Base-by-base conservation (phyloP, 2,329 filamentous ascomycete species). In the Volutella citrinella region DNA sequence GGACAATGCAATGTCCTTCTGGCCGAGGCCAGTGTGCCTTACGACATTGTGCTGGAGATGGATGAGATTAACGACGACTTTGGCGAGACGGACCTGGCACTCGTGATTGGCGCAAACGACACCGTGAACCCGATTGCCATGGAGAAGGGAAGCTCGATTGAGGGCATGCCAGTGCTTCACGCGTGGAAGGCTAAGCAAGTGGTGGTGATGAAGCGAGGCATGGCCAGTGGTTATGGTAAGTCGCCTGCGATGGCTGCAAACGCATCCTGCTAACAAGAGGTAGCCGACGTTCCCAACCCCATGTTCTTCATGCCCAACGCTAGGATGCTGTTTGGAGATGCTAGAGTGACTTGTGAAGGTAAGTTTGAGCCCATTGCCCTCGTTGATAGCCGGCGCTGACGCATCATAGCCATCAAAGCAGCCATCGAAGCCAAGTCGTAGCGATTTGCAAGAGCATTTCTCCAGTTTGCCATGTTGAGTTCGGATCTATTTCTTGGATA, bases 31-130 rank as follows among this genome's bases (percentile, higher is more conserved):
- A 83, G 77, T 20, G 89, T 95, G 19, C 87, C 87, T 4, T 95
- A 95, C 53, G 89, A 95, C 51, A 91, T 95, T 36, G 88, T 95
- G 18, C 73, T 94, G 27, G 88, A 95, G 64, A 95, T 95, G 88
- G 89, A 95, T 50, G 89, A 95, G 68, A 94, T 95, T 65, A 95
- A 95, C 60, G 88, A 94, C 43, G 88, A 95, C 53, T 95, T 95
- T 59, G 63, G 72, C 7, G 84, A 93, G 18, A 94, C 89, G 0
- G 89, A 95, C 52, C 70, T 95, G 9, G 89, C 87, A 0, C 76
- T 95, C 5, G 88, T 95, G 0, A 95, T 95, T 53, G 89, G 89
- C 4, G 89, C 89, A 8, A 95, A 95, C 50, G 89, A 95, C 52
- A 95, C 89, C 0, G 89, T 95, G 22, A 95, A 95, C 54, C 89